Evolutionary conservation across 192 early-diverging fungal genomes (phyloP).

Genomic region (Backusella liffmaniae): DNA sequence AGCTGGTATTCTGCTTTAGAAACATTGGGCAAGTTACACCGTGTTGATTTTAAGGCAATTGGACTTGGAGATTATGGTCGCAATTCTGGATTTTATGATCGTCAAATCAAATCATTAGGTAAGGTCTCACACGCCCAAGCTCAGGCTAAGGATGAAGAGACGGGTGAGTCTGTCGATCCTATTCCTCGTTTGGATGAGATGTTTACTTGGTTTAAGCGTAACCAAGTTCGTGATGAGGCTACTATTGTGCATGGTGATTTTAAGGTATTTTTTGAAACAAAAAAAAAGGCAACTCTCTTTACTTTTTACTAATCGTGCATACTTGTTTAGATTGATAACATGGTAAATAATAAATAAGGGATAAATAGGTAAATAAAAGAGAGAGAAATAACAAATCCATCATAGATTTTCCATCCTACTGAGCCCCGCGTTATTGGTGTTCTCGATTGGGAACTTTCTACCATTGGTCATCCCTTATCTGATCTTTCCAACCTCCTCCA

Average conservation of each 20-base stretch:
- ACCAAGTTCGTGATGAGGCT: slow-evolving; percentile 70
- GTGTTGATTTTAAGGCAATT: slow-evolving; percentile 59
- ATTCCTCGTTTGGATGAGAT: slow-evolving; percentile 72
- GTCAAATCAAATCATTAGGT: slow-evolving; percentile 72
- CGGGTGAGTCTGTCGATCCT: slow-evolving; percentile 56
- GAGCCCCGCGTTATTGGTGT: slow-evolving; percentile 80
- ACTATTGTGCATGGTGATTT: slow-evolving; percentile 93
- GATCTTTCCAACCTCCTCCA: slow-evolving; percentile 88
- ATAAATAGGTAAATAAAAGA: not conserved
- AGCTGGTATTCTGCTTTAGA: slow-evolving; percentile 74
- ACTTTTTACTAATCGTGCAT: not conserved
- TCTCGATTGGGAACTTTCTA: slow-evolving; percentile 92
- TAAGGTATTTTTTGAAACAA: slow-evolving; percentile 50
- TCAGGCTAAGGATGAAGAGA: slow-evolving; percentile 49
- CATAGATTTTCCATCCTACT: slow-evolving; percentile 73
- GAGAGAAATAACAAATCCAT: not conserved
- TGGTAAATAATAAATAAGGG: slow-evolving; percentile 34
- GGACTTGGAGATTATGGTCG: slow-evolving; percentile 76
- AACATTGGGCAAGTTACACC: slow-evolving; percentile 79
- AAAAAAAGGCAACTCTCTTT: not conserved
- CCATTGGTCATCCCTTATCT: slow-evolving; percentile 88
- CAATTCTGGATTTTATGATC: slow-evolving; percentile 71
- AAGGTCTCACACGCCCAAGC: slow-evolving; percentile 73
- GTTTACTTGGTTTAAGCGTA: slow-evolving; percentile 70
- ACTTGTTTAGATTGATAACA: slow-evolving; percentile 57